These are phyloP conservation scores for Aspergillus sclerotialis DNA, from an alignment of 2,329 filamentous ascomycete genomes.

Conservation along the genomic window DNA sequence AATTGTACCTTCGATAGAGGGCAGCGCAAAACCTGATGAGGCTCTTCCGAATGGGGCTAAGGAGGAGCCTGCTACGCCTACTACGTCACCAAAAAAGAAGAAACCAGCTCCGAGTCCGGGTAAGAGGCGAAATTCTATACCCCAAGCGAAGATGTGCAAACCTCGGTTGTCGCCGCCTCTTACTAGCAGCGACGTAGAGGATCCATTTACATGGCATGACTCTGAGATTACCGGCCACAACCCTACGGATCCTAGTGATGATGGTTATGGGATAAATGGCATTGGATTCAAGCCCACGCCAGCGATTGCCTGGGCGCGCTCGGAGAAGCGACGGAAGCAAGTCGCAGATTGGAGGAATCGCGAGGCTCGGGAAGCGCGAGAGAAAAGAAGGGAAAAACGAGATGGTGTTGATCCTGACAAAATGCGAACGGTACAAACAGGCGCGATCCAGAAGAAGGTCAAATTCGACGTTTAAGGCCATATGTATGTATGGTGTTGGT, in stretches of 20 bases:
- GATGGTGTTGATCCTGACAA: conserved; percentile 21
- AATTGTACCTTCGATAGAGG: conserved; percentile 7
- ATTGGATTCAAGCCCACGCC: conserved; percentile 57
- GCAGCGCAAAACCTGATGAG: conserved; percentile 5
- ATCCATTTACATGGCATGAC: conserved; percentile 48
- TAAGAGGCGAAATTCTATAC: conserved; percentile 14
- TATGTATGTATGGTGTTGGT: conserved; percentile 3
- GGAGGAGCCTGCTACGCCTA: conserved; percentile 6
- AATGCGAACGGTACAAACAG: conserved; percentile 19
- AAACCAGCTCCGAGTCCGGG: conserved; percentile 12
- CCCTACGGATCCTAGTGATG: conserved; percentile 50
- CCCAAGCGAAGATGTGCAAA: conserved; percentile 18
- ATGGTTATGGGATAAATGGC: conserved; percentile 58
- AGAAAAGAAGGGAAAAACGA: conserved; percentile 49
- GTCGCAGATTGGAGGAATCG: conserved; percentile 53
- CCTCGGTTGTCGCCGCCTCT: conserved; percentile 29
- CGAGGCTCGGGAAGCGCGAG: conserved; percentile 53
- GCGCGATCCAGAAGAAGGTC: conserved; percentile 31
- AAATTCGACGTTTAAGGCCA: conserved; percentile 30
- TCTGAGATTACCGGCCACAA: conserved; percentile 57
- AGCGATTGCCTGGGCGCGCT: conserved; percentile 50
- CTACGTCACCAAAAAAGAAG: conserved; percentile 13
- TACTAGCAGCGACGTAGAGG: conserved; percentile 15
- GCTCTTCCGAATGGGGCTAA: conserved; percentile 7
- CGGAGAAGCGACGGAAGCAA: conserved; percentile 52